Conservation (phyloP, 495 filamentous ascomycete genomes). For the Penicillium coffeae region DNA sequence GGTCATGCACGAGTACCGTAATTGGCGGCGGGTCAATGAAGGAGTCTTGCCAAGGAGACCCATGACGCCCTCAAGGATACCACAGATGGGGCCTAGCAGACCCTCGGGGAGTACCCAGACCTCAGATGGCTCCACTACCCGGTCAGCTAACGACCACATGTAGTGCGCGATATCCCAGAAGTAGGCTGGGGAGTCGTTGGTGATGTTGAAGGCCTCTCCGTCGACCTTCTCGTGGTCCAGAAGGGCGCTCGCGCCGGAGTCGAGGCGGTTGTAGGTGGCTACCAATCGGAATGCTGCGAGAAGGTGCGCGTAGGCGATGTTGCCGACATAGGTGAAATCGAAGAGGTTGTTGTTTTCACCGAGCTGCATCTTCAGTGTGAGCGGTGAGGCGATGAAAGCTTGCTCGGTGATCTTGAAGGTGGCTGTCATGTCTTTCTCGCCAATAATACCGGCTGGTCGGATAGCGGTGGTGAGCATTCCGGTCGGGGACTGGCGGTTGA, state of each 20-base stretch:
- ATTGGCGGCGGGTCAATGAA: conserved; percentile 68
- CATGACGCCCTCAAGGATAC: conserved; percentile 63
- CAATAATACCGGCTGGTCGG: conserved; percentile 86
- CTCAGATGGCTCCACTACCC: conserved; percentile 57
- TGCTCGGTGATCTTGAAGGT: conserved; percentile 53
- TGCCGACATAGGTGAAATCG: conserved; percentile 55
- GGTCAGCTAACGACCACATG: conserved; percentile 71
- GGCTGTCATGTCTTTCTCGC: conserved; percentile 78
- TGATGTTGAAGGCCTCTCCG: conserved; percentile 93
- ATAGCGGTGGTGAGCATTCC: conserved; percentile 72
- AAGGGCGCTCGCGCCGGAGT: conserved; percentile 51
- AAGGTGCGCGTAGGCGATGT: conserved; percentile 46
- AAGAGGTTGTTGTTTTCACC: conserved; percentile 80
- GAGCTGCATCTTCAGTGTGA: conserved; percentile 75
- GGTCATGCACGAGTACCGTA: conserved; percentile 75
- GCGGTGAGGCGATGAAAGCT: conserved; percentile 41
- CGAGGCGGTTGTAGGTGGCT: conserved; percentile 45
- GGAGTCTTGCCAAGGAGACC: conserved; percentile 68
- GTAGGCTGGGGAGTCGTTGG: conserved; percentile 85
- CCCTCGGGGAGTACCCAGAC: conserved; percentile 66
- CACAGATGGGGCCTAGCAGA: conserved; percentile 62
- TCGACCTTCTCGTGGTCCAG: conserved; percentile 79
- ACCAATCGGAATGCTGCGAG: conserved; percentile 67
- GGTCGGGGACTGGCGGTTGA: conserved; percentile 68
- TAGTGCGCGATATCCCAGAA: conserved; percentile 92